Percentiles rank a stretch among this genome's conserved stretches.
Conservation (phyloP, 805 yeast genomes). For the Saccharomycopsis vini region DNA sequence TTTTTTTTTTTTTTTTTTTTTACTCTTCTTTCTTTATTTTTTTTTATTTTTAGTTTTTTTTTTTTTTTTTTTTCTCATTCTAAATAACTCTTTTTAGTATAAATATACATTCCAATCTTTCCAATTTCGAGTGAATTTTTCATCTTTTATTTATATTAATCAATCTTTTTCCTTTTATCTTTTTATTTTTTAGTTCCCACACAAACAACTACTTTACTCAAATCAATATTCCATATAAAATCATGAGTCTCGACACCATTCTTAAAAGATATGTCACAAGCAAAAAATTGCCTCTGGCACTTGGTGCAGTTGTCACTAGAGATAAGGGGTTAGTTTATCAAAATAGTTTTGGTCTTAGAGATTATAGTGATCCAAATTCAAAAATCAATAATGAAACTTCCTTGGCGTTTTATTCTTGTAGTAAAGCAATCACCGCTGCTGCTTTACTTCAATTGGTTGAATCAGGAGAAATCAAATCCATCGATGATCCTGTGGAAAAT, state of each 20-base stretch:
- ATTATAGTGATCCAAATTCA: slow-evolving; percentile 6
- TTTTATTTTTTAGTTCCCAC: no score
- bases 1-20: no score
- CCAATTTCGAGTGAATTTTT: neutral
- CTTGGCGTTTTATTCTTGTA: slow-evolving; percentile 26
- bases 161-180: no score
- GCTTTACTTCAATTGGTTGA: slow-evolving; percentile 29
- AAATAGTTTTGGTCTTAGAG: slow-evolving; percentile 18
- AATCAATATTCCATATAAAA: no score
- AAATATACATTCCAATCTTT: no score
- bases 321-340: slow-evolving; percentile 17
- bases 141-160: no score
- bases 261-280: slow-evolving; percentile 17
- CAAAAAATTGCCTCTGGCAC: slow-evolving; percentile 17
- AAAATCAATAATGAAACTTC: slow-evolving; percentile 20
- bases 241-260: slow-evolving; percentile 9
- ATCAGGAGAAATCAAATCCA: slow-evolving; percentile 23
- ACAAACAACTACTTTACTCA: no score
- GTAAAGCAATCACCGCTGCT: slow-evolving; percentile 27
- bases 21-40: no score
- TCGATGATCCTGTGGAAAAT: slow-evolving; percentile 22
- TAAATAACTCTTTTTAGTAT: no score
- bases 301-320: slow-evolving; percentile 20
- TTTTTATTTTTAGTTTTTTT: no score
- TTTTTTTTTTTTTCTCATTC: no score